Conservation (phyloP, 192 early-diverging fungal genomes). For the Backusella westeae region DNA sequence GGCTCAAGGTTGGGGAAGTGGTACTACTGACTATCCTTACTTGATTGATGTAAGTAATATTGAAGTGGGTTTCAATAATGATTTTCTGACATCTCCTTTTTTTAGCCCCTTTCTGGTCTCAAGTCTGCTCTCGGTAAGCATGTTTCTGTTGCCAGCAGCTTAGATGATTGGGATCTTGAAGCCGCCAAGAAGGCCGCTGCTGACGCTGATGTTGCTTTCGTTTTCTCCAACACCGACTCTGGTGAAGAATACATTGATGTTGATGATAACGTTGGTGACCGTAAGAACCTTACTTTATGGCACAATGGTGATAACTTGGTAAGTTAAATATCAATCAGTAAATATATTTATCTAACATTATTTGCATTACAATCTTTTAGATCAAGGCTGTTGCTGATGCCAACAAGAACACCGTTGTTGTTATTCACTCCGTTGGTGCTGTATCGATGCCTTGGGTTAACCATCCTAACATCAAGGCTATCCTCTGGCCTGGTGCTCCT, state of each 20-base stretch:
- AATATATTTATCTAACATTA: neutral
- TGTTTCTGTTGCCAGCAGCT: constrained; percentile 8
- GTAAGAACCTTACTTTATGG: constrained; percentile 57
- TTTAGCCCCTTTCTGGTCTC: constrained; percentile 27
- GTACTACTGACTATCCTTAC: constrained; percentile 27
- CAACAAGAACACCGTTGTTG: constrained; percentile 57
- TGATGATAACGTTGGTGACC: constrained; percentile 58
- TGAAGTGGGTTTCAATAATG: neutral
- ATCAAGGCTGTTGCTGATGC: constrained; percentile 46
- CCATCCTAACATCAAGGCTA: constrained; percentile 59
- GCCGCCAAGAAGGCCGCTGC: constrained; percentile 19
- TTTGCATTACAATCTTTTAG: neutral
- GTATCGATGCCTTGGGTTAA: constrained; percentile 58
- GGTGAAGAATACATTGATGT: constrained; percentile 31
- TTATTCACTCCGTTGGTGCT: constrained; percentile 55
- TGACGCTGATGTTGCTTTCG: constrained; percentile 44
- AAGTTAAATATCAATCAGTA: neutral
- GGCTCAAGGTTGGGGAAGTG: constrained; percentile 29
- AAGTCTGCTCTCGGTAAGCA: constrained; percentile 12
- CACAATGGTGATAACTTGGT: constrained; percentile 54
- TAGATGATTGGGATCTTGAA: constrained; percentile 6
- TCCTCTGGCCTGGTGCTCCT: constrained; percentile 55
- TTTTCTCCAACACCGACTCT: constrained; percentile 34
- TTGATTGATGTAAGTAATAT: constrained; percentile 24
- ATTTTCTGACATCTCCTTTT: neutral